Percentiles rank a stretch among this genome's conserved stretches.
Conservation (phyloP, 179 eudicot species). For the Silene coronaria region DNA sequence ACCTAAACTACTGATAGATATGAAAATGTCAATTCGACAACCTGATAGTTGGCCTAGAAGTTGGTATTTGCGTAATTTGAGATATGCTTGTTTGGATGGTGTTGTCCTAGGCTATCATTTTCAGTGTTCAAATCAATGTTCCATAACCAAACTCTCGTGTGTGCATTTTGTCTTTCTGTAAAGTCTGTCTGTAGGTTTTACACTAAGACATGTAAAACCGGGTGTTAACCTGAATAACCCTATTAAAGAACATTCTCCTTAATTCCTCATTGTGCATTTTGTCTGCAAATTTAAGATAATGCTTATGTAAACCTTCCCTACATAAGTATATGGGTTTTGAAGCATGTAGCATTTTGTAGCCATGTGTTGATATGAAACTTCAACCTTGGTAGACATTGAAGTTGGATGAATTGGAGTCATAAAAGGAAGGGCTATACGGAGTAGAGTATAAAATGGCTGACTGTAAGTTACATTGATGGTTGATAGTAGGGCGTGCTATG, state of each 20-base stretch:
- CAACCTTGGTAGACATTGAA: neutral
- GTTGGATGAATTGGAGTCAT: neutral
- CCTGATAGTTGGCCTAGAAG: neutral
- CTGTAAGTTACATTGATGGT: neutral
- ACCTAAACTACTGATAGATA: neutral
- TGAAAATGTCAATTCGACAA: neutral
- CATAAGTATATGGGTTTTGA: neutral
- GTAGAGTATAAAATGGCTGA: neutral
- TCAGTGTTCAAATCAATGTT: neutral
- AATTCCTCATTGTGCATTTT: too few relatives aligned
- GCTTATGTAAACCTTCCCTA: too few relatives aligned
- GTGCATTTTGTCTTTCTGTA: neutral
- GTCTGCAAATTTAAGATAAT: too few relatives aligned
- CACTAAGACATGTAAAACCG: too few relatives aligned
- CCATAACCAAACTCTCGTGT: neutral
- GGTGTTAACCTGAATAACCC: too few relatives aligned
- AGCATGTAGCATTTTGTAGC: neutral
- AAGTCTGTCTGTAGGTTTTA: too few relatives aligned
- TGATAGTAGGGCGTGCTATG: neutral
- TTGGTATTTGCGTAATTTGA: neutral
- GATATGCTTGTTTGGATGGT: neutral
- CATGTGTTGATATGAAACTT: neutral
- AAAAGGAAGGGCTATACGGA: neutral
- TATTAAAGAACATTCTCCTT: too few relatives aligned
- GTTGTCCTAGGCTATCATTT: neutral